phyloP scores from a whole-genome alignment of 1,139 yeast genomes.

The Yamadazyma songkhlaensis region DNA sequence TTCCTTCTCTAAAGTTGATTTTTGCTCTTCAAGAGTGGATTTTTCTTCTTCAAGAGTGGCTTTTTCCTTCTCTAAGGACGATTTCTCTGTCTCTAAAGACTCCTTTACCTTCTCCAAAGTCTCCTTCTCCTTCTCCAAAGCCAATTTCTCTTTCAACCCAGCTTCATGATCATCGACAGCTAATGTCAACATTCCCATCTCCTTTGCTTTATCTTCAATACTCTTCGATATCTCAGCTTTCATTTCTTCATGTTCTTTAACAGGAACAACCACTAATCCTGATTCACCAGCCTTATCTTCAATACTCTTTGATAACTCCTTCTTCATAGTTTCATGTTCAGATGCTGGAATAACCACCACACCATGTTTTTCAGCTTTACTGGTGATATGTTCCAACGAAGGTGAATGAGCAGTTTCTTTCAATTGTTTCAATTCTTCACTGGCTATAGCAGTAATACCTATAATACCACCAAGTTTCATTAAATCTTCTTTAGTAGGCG shows the following conservation, averaged over 20 bases:
- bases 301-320: constrained; percentile 8
- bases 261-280: constrained; percentile 6
- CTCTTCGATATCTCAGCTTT: constrained; percentile 7
- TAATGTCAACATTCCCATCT: too few relatives aligned
- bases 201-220: constrained; percentile 10
- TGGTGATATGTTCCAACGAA: constrained; percentile 17
- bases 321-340: constrained; percentile 10
- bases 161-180: too few relatives aligned
- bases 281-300: constrained; percentile 11
- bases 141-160: not conserved
- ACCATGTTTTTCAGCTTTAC: constrained; percentile 21
- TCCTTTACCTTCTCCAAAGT: too few relatives aligned
- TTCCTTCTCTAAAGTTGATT: too few relatives aligned
- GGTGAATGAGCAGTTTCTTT: constrained; percentile 9
- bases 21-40: too few relatives aligned
- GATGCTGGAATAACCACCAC: constrained; percentile 17
- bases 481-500: constrained; percentile 17
- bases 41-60: too few relatives aligned
- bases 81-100: too few relatives aligned
- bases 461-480: constrained; percentile 9
- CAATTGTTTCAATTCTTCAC: constrained; percentile 12
- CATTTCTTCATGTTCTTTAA: constrained; percentile 8
- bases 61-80: too few relatives aligned
- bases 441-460: constrained; percentile 16
- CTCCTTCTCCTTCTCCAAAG: not conserved